Evolutionary conservation across 2,329 filamentous ascomycete genomes (phyloP), one percentile per base, ranked within the genome.

Genomic region (Paramyrothecium sp.): DNA sequence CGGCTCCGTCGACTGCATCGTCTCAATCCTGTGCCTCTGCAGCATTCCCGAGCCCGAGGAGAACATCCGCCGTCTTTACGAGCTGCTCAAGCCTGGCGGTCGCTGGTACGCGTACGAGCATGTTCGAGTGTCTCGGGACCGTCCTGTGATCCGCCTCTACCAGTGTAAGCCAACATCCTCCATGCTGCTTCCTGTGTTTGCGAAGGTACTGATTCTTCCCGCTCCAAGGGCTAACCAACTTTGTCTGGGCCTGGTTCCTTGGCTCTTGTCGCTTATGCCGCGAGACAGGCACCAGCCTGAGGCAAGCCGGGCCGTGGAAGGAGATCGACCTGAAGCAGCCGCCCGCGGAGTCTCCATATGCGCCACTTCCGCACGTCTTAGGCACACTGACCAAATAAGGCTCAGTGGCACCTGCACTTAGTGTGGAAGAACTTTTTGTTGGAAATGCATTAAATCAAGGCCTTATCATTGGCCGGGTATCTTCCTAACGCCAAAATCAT

Each of bases 21-120:
- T 89, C 51, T 81, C 83, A 2, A 72, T 88, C 23, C 73, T 88
- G 55, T 87, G 85, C 55, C 75, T 89, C 33, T 89, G 86, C 74
- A 84, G 82, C 62, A 86, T 89, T 53, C 86, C 86, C 0, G 79
- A 85, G 3, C 85, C 84, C 3, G 73, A 82, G 63, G 71, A 73
- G 61, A 84, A 87, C 58, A 78, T 86, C 58, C 71, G 70, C 56
- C 78, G 81, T 60, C 69, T 89, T 30, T 87, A 87, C 67, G 71
- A 75, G 33, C 79, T 81, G 54, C 74, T 89, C 58, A 87, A 85
- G 71, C 80, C 82, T 5, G 86, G 86, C 5, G 86, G 86, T 0
- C 73, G 80, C 41, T 88, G 85, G 84, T 85, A 86, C 59, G 78
- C 85, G 1, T 88, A 81, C 62, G 86, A 89, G 73, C 86, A 89